A percentile compares a stretch with the other conserved stretches of the same genome.
These are phyloP conservation scores for Fomitopsis betulina DNA, from an alignment of 1,284 basidiomycete genomes.

Conservation along the genomic window DNA sequence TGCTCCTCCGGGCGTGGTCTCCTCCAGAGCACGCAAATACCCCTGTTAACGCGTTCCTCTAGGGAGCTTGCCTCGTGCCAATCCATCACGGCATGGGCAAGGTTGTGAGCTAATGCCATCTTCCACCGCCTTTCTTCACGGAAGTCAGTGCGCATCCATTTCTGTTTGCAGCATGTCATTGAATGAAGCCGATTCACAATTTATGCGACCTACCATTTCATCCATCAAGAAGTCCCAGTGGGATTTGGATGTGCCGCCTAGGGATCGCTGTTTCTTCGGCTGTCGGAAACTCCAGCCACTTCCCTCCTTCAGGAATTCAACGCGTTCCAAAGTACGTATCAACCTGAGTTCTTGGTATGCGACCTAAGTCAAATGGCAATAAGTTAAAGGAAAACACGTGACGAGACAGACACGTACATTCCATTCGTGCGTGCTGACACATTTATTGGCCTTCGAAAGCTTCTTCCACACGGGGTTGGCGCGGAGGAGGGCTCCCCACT, in stretches of 20 bases:
- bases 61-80: slow-evolving; percentile 77
- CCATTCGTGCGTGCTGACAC: slow-evolving; percentile 76
- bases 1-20: slow-evolving; percentile 32
- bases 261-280: slow-evolving; percentile 87
- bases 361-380: slow-evolving; percentile 39
- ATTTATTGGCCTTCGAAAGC: slow-evolving; percentile 66
- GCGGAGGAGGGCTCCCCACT: slow-evolving; percentile 65
- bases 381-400: slow-evolving; percentile 2
- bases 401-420: slow-evolving; percentile 41
- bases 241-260: slow-evolving; percentile 76
- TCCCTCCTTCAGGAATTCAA: slow-evolving; percentile 80
- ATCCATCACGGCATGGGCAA: slow-evolving; percentile 82
- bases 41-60: slow-evolving; percentile 63
- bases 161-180: slow-evolving; percentile 41
- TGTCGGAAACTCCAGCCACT: slow-evolving; percentile 93
- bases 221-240: slow-evolving; percentile 97
- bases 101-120: slow-evolving; percentile 75
- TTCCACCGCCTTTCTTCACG: slow-evolving; percentile 96
- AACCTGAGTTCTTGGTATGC: slow-evolving; percentile 75
- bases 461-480: slow-evolving; percentile 72
- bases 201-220: slow-evolving; percentile 73
- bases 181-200: neutral
- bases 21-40: slow-evolving; percentile 69
- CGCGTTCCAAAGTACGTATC: slow-evolving; percentile 77
- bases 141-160: slow-evolving; percentile 96